A percentile compares a stretch with the other conserved stretches of the same genome.
Conservation (phyloP, 2,329 filamentous ascomycete genomes). For the Colletotrichum orchidophilum region DNA sequence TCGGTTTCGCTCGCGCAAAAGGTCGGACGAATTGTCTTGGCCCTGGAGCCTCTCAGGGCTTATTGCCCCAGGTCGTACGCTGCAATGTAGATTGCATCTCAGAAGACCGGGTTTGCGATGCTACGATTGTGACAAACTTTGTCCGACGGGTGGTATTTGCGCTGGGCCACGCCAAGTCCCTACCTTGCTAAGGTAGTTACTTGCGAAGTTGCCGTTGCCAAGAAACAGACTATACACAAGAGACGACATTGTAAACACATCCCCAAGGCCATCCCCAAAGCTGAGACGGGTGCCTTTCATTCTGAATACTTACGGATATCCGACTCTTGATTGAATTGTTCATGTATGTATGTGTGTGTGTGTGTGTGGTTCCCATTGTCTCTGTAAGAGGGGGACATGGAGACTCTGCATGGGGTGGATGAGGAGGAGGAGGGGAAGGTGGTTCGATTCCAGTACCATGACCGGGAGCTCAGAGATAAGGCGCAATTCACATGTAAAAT, state of each 20-base stretch:
- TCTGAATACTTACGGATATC: neutral
- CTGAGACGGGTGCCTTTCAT: neutral
- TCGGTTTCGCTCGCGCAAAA: conserved; percentile 5
- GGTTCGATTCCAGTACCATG: conserved; percentile 23
- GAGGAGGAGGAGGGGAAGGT: neutral
- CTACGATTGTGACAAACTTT: neutral
- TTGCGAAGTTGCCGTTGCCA: neutral
- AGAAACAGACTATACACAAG: neutral
- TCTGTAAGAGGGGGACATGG: neutral
- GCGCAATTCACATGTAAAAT: conserved; percentile 31
- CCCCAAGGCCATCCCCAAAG: too few relatives aligned
- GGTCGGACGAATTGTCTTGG: neutral
- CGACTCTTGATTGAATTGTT: neutral
- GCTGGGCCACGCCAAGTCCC: neutral
- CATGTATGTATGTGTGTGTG: too few relatives aligned
- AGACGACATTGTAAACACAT: neutral
- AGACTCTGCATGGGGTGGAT: neutral
- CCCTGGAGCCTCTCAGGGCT: neutral
- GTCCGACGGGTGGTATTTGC: neutral
- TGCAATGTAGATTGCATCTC: neutral
- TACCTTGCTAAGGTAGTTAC: neutral
- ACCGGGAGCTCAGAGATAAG: conserved; percentile 27
- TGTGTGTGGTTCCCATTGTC: neutral
- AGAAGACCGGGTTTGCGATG: neutral
- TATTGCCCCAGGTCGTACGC: neutral